Evolutionary conservation across 2,329 filamentous ascomycete species (phyloP), one percentile per base, ranked within the genome.

Genomic region (Penicillium sp.): DNA sequence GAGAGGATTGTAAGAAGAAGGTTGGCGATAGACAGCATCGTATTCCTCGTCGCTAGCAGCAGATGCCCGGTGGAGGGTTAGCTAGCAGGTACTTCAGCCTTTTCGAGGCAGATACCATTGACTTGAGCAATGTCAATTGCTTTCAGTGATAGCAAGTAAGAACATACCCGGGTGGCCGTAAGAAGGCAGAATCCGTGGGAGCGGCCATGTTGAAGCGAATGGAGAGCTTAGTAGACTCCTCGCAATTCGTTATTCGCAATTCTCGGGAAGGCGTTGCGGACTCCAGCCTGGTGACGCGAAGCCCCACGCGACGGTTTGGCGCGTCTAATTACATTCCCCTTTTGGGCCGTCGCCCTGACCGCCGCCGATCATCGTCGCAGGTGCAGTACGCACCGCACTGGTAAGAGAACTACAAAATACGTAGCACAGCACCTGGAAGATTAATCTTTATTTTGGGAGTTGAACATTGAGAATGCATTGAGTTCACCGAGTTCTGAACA

Each of bases 1-100:
- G 27, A 94, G 77, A 0, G 91, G 83, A 48, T 82, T 84, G 74
- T 96, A 97, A 47, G 70, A 60, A 3, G 81, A 83, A 18, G 75
- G 57, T 40, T 68, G 73, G 47, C 85, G 83, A 42, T 80, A 72
- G 24, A 79, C 57, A 12, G 64, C 59, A n/a, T 65, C 54, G 49
- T 67, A 62, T 55, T 72, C 63, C 35, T 71, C 61, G 43, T 72
- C 63, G 43, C 62, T 66, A 46, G 45, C 11, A 27, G 33, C 41
- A 18, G 32, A 9, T 47, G 35, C 2, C 36, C 42, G 35, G 43
- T 41, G 12, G 45, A 49, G 35, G 41, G 46, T 60, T 35, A 60
- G 57, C 45, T 6, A 5, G 37, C n/a, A 49, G 43, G 28, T 42
- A 38, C 18, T 24, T 45, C n/a, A 28, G 38, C n/a, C 26, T 18